Evolutionary conservation across 495 filamentous ascomycete genomes (phyloP).

Genomic region (Penicillium roqueforti): DNA sequence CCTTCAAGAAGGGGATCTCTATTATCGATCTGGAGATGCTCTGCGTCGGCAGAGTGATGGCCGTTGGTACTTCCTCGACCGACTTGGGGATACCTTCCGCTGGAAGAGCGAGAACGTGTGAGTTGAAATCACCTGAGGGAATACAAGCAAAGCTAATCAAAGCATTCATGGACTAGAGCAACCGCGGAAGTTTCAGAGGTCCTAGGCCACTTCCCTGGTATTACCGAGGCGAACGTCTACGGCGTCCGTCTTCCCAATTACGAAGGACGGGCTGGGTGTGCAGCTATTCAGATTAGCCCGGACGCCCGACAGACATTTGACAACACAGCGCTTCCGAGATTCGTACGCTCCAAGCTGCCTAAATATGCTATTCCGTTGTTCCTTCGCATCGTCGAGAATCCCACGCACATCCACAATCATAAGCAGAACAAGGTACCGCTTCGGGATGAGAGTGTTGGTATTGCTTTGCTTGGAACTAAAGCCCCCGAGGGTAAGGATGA

Average conservation of each 20-base stretch:
- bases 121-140: constrained; percentile 1
- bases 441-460: constrained; percentile 67
- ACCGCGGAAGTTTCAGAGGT: constrained; percentile 72
- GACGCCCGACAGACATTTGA: constrained; percentile 46
- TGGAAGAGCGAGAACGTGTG: constrained; percentile 84
- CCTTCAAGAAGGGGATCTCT: constrained; percentile 71
- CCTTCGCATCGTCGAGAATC: constrained; percentile 55
- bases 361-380: constrained; percentile 77
- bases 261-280: constrained; percentile 70
- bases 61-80: constrained; percentile 74
- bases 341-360: constrained; percentile 54
- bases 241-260: constrained; percentile 67
- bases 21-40: constrained; percentile 72
- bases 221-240: constrained; percentile 76
- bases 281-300: constrained; percentile 46
- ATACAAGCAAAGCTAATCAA: neutral
- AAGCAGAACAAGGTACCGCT: constrained; percentile 80
- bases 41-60: constrained; percentile 61
- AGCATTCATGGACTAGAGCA: constrained; percentile 20
- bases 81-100: constrained; percentile 73
- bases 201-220: constrained; percentile 59
- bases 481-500: constrained; percentile 45
- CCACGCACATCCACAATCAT: constrained; percentile 71
- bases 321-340: constrained; percentile 49
- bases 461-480: constrained; percentile 45